A percentile compares a stretch with the other conserved stretches of the same genome.
These are phyloP conservation scores for Cryptococcus sp. DNA, from an alignment of 1,284 basidiomycete species.

Conservation along the genomic window DNA sequence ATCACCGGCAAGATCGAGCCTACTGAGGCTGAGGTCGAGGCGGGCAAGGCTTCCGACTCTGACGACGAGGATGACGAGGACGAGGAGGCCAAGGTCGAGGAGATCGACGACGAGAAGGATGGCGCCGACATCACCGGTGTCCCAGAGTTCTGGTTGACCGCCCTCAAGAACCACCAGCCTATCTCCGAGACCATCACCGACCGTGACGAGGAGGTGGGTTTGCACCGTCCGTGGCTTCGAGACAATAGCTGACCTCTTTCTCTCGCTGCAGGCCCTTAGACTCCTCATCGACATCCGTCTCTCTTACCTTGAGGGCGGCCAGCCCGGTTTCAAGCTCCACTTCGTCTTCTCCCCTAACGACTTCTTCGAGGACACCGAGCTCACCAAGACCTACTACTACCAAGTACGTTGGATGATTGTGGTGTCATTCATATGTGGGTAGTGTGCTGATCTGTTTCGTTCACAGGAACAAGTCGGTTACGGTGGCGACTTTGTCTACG, in stretches of 20 bases:
- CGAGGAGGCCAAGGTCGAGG: constrained; percentile 53
- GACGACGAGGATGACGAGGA: constrained; percentile 58
- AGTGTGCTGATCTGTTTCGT: constrained; percentile 6
- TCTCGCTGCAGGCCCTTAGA: constrained; percentile 58
- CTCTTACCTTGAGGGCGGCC: constrained; percentile 65
- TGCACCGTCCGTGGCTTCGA: constrained; percentile 39
- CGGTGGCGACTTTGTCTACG: constrained; percentile 92
- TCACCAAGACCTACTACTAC: constrained; percentile 95
- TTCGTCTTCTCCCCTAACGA: constrained; percentile 84
- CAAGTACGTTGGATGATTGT: constrained; percentile 58
- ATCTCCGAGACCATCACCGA: constrained; percentile 90
- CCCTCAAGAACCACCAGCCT: constrained; percentile 86
- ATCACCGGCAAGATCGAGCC: constrained; percentile 76
- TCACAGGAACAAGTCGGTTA: constrained; percentile 80
- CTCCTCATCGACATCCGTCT: constrained; percentile 69
- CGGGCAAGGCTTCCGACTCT: constrained; percentile 68
- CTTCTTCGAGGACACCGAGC: constrained; percentile 78
- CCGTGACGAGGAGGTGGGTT: constrained; percentile 71
- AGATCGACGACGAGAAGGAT: constrained; percentile 43
- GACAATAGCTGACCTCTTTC: background rate
- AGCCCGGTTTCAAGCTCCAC: constrained; percentile 87
- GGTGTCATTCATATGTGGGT: background rate
- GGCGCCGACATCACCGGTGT: constrained; percentile 62
- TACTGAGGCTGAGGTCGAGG: constrained; percentile 78
- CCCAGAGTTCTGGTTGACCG: constrained; percentile 97